Conservation (phyloP, 2,329 filamentous ascomycete genomes). For the Xylariaceae sp. region DNA sequence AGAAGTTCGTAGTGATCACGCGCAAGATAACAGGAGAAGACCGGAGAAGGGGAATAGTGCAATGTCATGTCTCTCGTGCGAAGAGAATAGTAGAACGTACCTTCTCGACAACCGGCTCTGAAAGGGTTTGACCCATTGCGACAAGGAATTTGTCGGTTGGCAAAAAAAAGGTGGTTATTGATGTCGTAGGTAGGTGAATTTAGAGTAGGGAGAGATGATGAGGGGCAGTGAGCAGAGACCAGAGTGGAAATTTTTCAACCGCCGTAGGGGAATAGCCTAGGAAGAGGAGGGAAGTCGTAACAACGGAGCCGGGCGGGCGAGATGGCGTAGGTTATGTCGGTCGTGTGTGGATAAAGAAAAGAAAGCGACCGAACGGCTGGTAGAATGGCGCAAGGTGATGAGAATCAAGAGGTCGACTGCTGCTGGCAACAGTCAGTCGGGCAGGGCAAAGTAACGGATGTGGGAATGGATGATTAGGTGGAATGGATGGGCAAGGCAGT, state of each 20-base stretch:
- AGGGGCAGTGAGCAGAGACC: slow-evolving; percentile 1
- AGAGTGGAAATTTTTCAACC: slow-evolving; percentile 17
- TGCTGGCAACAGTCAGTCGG: too few relatives aligned
- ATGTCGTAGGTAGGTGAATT: slow-evolving; percentile 20
- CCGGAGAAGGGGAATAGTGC: slow-evolving; percentile 10
- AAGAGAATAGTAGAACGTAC: slow-evolving; percentile 49
- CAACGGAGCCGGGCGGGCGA: neutral
- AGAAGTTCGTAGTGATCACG: slow-evolving; percentile 3
- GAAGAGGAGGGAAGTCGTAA: neutral
- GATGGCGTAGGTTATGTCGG: neutral
- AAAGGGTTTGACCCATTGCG: slow-evolving; percentile 97
- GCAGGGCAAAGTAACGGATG: too few relatives aligned
- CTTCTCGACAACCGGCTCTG: slow-evolving; percentile 98
- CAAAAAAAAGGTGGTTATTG: slow-evolving; percentile 20
- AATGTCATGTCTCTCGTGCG: slow-evolving; percentile 13
- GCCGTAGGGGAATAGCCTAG: slow-evolving; percentile 6
- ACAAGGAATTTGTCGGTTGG: slow-evolving; percentile 22
- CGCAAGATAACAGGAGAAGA: slow-evolving; percentile 11
- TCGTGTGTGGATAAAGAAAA: neutral
- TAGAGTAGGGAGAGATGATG: slow-evolving; percentile 18
- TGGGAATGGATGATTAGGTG: too few relatives aligned
- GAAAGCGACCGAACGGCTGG: neutral
- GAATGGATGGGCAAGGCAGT: too few relatives aligned
- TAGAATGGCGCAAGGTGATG: neutral
- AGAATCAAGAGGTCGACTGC: neutral